These are phyloP conservation scores for Tetrapisispora phaffii DNA, from an alignment of 805 yeast genomes.

Conservation along the genomic window DNA sequence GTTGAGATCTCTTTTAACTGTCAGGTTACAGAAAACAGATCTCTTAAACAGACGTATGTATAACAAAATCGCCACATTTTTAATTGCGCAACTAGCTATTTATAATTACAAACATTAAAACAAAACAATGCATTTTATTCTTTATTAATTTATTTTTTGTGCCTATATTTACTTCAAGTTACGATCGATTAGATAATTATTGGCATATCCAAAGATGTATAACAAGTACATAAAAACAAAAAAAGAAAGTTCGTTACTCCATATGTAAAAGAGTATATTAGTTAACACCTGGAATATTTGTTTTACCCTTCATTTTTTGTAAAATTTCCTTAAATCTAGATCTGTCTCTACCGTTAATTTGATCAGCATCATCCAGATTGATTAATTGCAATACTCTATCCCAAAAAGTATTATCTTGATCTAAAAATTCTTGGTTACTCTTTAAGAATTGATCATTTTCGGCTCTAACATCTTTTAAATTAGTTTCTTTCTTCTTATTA, in stretches of 20 bases:
- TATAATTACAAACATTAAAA: constrained; percentile 4
- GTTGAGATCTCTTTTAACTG: constrained; percentile 8
- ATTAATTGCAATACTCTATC: constrained; percentile 53
- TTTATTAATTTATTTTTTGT: neutral
- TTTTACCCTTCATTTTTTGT: constrained; percentile 56
- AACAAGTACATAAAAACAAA: too few species aligned
- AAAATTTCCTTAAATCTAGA: constrained; percentile 59
- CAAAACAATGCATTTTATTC: neutral
- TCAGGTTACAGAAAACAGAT: neutral
- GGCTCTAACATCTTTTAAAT: constrained; percentile 48
- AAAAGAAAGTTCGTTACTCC: too few species aligned
- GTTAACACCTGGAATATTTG: constrained; percentile 61
- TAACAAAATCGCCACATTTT: constrained; percentile 8
- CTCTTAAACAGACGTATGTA: neutral
- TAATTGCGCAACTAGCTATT: constrained; percentile 12
- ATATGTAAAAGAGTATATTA: neutral
- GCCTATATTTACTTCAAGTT: neutral
- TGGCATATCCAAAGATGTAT: neutral
- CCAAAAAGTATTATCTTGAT: constrained; percentile 70
- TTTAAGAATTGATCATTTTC: constrained; percentile 65
- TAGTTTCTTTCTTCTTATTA: constrained; percentile 69
- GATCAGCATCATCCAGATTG: constrained; percentile 37
- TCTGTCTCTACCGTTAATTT: constrained; percentile 48
- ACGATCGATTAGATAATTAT: neutral
- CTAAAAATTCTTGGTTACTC: constrained; percentile 67